Evolutionary conservation across 1,284 basidiomycete species (phyloP), one percentile per base, ranked within the genome.

Genomic region (Irpex sp.): DNA sequence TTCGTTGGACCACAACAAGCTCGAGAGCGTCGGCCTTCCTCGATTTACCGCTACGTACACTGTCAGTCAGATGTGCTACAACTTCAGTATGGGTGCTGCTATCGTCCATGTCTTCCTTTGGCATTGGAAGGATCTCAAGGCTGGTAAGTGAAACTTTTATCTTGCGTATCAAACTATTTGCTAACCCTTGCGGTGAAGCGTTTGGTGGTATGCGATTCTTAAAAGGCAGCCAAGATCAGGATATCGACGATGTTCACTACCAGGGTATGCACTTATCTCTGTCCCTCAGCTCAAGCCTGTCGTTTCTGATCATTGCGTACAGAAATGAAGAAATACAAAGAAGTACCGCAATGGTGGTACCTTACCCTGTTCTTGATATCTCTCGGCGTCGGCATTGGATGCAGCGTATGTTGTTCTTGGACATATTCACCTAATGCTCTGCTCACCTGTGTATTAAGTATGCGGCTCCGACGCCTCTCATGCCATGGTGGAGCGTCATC

Each of bases 261-360:
- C 78, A 82, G 75, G 79, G 85, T 85, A 49, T 43, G 74, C 74
- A 7, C 27, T 56, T 9, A 22, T 38, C 7, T 7, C 45, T 38
- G 13, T n/a, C 11, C 10, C 13, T 11, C 32, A 27, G 15, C 3
- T 5, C 22, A 20, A 56, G 24, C 42, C 66, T 49, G 65, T 64
- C 65, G 20, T 54, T 6, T 18, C 45, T n/a, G 20, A 38, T 27
- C 38, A 13, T 69, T 65, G 27, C 75, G 67, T 66, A 43, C 75
- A 84, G 86, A 83, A 74, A 89, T 89, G 88, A 82, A 83, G 74
- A 85, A 85, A 71, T 89, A 89, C 76, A 77, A 80, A 32, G 87
- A 88, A 74, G 88, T 89, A 3, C 90, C 90, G 4, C 85, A 85
- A 72, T 88, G 85, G 85, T 89, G 85, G 77, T 90, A 90, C 72